Percentiles rank a stretch among this genome's conserved stretches.
Conservation (phyloP, 2,329 filamentous ascomycete genomes). For the Aspergillus candidus region DNA sequence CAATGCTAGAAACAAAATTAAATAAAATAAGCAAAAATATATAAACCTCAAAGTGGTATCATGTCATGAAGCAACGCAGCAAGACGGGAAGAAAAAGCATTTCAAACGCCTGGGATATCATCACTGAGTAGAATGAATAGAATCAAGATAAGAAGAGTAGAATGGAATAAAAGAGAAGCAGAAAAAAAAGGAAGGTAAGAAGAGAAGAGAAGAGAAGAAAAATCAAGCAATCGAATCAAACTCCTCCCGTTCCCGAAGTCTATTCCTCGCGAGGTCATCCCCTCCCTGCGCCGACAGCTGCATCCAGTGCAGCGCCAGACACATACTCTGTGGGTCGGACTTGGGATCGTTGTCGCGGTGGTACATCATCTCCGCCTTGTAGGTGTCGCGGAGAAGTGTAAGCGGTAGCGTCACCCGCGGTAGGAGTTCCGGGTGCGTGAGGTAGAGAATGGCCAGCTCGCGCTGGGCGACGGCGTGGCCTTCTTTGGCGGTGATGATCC, state of each 20-base stretch:
- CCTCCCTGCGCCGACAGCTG: slow-evolving; percentile 79
- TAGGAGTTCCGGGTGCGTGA: slow-evolving; percentile 83
- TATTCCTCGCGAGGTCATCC: slow-evolving; percentile 75
- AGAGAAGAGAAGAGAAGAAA: slow-evolving; percentile 8
- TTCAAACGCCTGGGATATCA: no score
- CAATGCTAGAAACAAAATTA: no score
- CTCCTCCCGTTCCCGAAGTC: slow-evolving; percentile 66
- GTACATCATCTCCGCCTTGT: slow-evolving; percentile 80
- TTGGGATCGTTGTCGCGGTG: slow-evolving; percentile 56
- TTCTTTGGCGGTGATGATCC: slow-evolving; percentile 89
- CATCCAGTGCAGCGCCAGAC: slow-evolving; percentile 96
- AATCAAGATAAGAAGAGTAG: slow-evolving; percentile 8
- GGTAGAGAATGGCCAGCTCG: slow-evolving; percentile 86
- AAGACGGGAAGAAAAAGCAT: no score
- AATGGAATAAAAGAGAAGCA: neutral
- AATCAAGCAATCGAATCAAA: slow-evolving; percentile 52
- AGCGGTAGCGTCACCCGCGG: slow-evolving; percentile 74
- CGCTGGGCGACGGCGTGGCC: slow-evolving; percentile 82
- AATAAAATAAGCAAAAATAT: no score
- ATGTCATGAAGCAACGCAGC: no score
- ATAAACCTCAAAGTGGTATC: no score
- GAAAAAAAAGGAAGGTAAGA: slow-evolving; percentile 9
- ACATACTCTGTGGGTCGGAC: slow-evolving; percentile 84
- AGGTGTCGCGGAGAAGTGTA: slow-evolving; percentile 78
- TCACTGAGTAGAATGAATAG: slow-evolving; percentile 6